phyloP scores from a whole-genome alignment of 257 asterid species.

The Fraxinus quadrangulata region DNA sequence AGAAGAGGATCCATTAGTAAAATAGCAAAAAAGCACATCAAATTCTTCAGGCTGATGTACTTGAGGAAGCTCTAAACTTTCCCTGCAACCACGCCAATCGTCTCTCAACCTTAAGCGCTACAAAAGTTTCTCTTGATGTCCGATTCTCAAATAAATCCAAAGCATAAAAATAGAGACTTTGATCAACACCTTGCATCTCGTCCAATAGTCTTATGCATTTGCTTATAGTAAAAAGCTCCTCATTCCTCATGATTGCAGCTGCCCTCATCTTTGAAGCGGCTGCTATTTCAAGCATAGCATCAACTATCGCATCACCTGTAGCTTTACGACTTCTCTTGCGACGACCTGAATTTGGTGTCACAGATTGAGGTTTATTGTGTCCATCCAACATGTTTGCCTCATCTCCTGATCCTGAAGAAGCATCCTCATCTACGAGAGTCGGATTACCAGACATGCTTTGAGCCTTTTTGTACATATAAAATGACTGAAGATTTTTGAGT shows the following conservation, averaged over 20 bases:
- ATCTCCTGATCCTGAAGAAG: constrained; percentile 84
- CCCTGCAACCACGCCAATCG: constrained; percentile 76
- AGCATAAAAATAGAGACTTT: constrained; percentile 65
- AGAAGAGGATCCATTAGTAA: constrained; percentile 20
- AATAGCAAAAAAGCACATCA: constrained; percentile 14
- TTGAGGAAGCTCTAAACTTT: constrained; percentile 62
- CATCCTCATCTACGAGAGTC: constrained; percentile 69
- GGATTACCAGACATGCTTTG: constrained; percentile 73
- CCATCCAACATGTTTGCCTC: constrained; percentile 76
- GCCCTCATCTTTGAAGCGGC: constrained; percentile 94
- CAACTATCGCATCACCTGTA: constrained; percentile 86
- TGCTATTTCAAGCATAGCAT: constrained; percentile 94
- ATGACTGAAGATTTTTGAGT: constrained; percentile 35
- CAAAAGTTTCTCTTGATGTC: constrained; percentile 72
- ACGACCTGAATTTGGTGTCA: constrained; percentile 56
- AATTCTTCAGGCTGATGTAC: constrained; percentile 44
- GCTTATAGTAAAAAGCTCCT: constrained; percentile 79
- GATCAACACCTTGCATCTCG: constrained; percentile 81
- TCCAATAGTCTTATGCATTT: constrained; percentile 81
- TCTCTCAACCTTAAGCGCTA: constrained; percentile 72
- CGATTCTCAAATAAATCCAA: constrained; percentile 78
- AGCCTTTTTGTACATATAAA: constrained; percentile 43
- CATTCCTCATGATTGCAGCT: constrained; percentile 74
- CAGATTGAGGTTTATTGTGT: constrained; percentile 53
- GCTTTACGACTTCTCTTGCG: constrained; percentile 88